Conservation (phyloP, 257 asterid species). For the Rhazya stricta region DNA sequence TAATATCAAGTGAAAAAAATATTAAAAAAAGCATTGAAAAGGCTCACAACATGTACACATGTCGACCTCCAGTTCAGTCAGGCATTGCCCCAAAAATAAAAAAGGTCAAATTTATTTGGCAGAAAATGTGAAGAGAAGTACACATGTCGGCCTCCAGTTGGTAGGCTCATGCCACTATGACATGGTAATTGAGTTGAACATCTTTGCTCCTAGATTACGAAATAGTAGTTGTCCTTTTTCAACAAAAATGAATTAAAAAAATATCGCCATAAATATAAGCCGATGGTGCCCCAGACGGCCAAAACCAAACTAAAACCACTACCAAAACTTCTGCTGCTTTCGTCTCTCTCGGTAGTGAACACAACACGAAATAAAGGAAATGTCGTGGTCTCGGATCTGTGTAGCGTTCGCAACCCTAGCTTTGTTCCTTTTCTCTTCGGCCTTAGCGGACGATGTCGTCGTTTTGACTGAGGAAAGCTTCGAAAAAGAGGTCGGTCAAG, state of each 20-base stretch:
- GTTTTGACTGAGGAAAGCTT: slow-evolving; percentile 80
- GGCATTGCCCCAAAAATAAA: too few species aligned
- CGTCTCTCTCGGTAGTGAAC: neutral
- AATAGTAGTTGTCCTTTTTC: neutral
- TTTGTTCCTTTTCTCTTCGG: slow-evolving; percentile 39
- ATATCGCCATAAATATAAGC: neutral
- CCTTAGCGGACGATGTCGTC: slow-evolving; percentile 59
- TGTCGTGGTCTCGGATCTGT: slow-evolving; percentile 46
- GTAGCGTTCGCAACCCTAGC: slow-evolving; percentile 28
- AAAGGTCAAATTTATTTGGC: neutral
- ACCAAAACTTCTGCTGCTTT: neutral
- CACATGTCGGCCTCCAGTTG: neutral
- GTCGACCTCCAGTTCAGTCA: too few species aligned
- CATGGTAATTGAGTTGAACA: neutral
- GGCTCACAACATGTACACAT: too few species aligned
- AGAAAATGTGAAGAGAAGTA: neutral
- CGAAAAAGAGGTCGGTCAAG: slow-evolving; percentile 83
- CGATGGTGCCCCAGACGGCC: too few species aligned
- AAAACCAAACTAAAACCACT: neutral
- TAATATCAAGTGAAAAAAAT: too few species aligned
- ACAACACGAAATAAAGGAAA: slow-evolving; percentile 9
- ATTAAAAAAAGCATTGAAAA: too few species aligned
- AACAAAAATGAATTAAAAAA: neutral
- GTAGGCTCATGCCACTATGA: neutral
- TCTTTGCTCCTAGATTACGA: slow-evolving; percentile 11